phyloP scores from a whole-genome alignment of 192 early-diverging fungal genomes.

The Entomortierella chlamydospora region DNA sequence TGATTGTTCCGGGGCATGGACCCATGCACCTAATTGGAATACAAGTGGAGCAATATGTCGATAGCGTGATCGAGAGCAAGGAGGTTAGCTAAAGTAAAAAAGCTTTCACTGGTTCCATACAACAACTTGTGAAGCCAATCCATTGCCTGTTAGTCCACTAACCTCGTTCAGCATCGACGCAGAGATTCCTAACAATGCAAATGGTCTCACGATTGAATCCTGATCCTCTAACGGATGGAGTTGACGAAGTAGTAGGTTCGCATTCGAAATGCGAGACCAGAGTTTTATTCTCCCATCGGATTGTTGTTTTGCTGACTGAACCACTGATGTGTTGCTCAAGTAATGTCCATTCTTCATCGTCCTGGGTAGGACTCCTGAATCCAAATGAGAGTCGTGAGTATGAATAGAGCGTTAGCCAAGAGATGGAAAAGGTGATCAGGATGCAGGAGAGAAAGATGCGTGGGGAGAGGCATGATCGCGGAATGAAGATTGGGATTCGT shows the following conservation, averaged over 20 bases:
- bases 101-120: neutral
- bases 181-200: constrained; percentile 41
- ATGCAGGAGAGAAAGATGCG: constrained; percentile 48
- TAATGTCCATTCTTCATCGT: constrained; percentile 33
- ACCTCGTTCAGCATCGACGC: constrained; percentile 49
- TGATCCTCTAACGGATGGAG: constrained; percentile 6
- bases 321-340: constrained; percentile 23
- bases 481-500: constrained; percentile 19
- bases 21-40: constrained; percentile 39
- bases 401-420: constrained; percentile 36
- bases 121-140: neutral
- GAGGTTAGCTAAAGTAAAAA: neutral
- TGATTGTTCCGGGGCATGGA: constrained; percentile 8
- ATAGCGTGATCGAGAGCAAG: neutral
- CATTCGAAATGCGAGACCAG: constrained; percentile 24
- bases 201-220: constrained; percentile 35
- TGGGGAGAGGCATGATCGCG: constrained; percentile 43
- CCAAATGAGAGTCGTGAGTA: constrained; percentile 22
- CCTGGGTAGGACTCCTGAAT: neutral
- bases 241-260: constrained; percentile 4
- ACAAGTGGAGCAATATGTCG: neutral
- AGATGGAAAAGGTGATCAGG: constrained; percentile 30
- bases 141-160: neutral
- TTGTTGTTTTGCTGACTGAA: constrained; percentile 9
- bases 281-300: constrained; percentile 25